phyloP scores from a whole-genome alignment of 768 basidiomycete species.

The Mycena alexandri region DNA sequence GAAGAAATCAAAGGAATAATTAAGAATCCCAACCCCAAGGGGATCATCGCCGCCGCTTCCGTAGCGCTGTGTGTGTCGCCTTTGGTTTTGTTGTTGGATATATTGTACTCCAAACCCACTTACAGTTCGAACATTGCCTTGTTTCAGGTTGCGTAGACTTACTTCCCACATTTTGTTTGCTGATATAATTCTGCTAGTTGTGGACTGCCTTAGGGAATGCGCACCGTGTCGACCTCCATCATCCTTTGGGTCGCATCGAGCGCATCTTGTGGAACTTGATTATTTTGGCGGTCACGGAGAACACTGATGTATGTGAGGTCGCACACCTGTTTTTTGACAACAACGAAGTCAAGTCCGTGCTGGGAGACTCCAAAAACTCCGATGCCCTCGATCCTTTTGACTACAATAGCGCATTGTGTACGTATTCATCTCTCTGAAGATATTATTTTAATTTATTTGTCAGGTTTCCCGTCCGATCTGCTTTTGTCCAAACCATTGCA shows the following conservation, averaged over 20 bases:
- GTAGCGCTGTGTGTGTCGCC: not conserved
- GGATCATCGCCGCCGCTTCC: not conserved
- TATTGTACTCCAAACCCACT: not conserved
- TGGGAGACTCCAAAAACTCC: too few species aligned
- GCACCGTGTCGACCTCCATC: not conserved
- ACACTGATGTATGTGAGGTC: not conserved
- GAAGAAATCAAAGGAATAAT: not conserved
- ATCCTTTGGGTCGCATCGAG: not conserved
- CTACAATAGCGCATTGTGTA: too few species aligned
- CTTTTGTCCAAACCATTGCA: not conserved
- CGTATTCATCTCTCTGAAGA: too few species aligned
- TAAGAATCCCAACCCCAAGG: not conserved
- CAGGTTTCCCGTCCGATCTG: not conserved
- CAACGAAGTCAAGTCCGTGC: not conserved
- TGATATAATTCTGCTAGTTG: not conserved
- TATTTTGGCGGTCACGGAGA: not conserved
- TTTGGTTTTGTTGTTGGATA: not conserved
- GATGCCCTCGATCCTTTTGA: too few species aligned
- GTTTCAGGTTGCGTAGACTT: not conserved
- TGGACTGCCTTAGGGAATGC: not conserved
- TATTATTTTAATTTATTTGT: not conserved
- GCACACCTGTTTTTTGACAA: not conserved
- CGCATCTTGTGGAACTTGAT: not conserved
- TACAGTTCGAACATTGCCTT: not conserved
- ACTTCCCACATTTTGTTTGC: not conserved